These are phyloP conservation scores for Melanogaster broomeanus DNA, from an alignment of 768 basidiomycete species.

Conservation along the genomic window DNA sequence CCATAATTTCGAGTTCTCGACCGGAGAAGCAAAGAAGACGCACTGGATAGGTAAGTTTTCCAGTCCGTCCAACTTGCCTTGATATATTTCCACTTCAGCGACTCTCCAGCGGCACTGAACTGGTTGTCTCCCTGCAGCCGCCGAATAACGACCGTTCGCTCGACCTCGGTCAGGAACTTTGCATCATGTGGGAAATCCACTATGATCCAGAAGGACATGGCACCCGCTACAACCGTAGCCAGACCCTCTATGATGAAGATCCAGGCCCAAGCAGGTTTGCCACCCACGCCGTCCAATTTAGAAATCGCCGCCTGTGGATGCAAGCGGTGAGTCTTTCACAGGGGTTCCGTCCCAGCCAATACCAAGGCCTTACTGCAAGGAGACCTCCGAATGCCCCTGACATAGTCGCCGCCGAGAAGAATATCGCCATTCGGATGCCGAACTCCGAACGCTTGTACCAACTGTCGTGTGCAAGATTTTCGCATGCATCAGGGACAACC, in stretches of 20 bases:
- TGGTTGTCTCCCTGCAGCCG: slow-evolving; percentile 68
- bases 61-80: slow-evolving; percentile 61
- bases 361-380: slow-evolving; percentile 51
- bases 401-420: slow-evolving; percentile 78
- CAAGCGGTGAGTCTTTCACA: background rate
- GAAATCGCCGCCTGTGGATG: slow-evolving; percentile 54
- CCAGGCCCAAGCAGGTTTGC: slow-evolving; percentile 68
- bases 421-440: slow-evolving; percentile 62
- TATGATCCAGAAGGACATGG: slow-evolving; percentile 71
- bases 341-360: background rate
- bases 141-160: slow-evolving; percentile 65
- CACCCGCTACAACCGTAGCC: slow-evolving; percentile 64
- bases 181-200: slow-evolving; percentile 85
- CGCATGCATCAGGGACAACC: slow-evolving; percentile 40
- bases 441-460: slow-evolving; percentile 77
- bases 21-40: background rate
- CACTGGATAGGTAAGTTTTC: slow-evolving; percentile 62
- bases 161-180: slow-evolving; percentile 71
- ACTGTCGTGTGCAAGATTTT: slow-evolving; percentile 22
- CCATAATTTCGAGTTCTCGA: background rate
- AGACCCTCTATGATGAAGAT: slow-evolving; percentile 79
- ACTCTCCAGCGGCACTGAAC: slow-evolving; percentile 74
- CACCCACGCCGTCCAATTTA: slow-evolving; percentile 70
- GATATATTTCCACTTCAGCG: slow-evolving; percentile 57
- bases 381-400: slow-evolving; percentile 83